Base-by-base conservation (phyloP, 176 grass and related monocot genomes). In the Phyllostachys edulis region DNA sequence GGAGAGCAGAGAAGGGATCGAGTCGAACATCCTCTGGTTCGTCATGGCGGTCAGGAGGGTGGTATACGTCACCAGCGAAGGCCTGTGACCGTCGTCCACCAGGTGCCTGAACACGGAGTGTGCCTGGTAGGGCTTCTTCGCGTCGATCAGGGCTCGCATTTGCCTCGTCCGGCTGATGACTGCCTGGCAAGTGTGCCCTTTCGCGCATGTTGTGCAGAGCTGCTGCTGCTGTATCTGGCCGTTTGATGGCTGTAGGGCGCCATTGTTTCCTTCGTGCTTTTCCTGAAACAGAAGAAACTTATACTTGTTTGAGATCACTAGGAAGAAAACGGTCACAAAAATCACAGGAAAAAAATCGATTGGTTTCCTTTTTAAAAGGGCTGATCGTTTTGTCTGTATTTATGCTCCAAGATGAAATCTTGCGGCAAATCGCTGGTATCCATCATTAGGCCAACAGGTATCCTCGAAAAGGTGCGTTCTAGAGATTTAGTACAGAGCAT, bases 11-110 rank as follows among this genome's bases (percentile, higher is more conserved):
- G 86, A 82, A 11, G 96, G 89, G 71, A 98, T 94, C 13, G 80
- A 80, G 11, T 93, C 85, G 75, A 95, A 98, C 64, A 76, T 70
- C 57, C 79, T 84, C 77, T 93, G 92, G 85, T 85, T 83, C 47
- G 96, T 95, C 80, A 95, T 18, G 10, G 89, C 83, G 13, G 83
- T 86, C 49, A 98, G 62, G 10, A 95, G 83, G 57, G 89, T 92
- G 45, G 96, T 98, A 83, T 92, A 95, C 17, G 96, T 92, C 15
- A 95, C 83, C 71, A 98, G 77, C 50, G 93, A 98, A 67, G 96
- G 93, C n/a, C 76, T 86, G 88, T 98, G 96, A 21, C 96, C 93
- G 49, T 94, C 93, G 17, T 89, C 76, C 13, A 82, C 81, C 9
- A 98, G 83, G 63, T 73, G 61, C 76, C 73, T 76, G 82, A 95